Evolutionary conservation across 805 yeast species (phyloP).

Genomic region (Suhomyces sp.): DNA sequence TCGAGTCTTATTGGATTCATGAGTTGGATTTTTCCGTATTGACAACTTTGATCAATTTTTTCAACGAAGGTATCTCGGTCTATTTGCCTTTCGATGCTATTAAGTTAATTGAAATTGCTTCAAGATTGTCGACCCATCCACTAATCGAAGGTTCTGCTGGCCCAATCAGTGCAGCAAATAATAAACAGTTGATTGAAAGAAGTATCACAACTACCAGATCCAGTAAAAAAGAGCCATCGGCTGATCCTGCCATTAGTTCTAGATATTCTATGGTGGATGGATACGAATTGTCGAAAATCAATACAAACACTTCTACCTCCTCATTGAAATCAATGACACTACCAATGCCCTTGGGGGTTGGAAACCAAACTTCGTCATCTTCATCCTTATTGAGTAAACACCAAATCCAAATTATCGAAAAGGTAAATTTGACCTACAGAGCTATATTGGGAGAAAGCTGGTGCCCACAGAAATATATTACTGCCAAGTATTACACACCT

Average conservation of each 20-base stretch:
- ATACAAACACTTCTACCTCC: slow-evolving; percentile 45
- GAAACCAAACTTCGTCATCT: slow-evolving; percentile 40
- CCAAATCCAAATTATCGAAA: slow-evolving; percentile 47
- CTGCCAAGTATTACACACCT: slow-evolving; percentile 28
- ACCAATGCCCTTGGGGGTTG: slow-evolving; percentile 43
- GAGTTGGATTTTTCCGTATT: slow-evolving; percentile 56
- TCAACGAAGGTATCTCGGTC: slow-evolving; percentile 69
- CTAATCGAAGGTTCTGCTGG: slow-evolving; percentile 41
- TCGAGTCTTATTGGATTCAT: slow-evolving; percentile 85
- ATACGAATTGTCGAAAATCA: slow-evolving; percentile 51
- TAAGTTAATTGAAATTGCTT: slow-evolving; percentile 58
- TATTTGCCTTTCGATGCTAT: slow-evolving; percentile 65
- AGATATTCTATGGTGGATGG: slow-evolving; percentile 54
- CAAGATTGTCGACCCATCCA: slow-evolving; percentile 56
- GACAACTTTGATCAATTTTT: slow-evolving; percentile 71
- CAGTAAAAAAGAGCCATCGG: slow-evolving; percentile 34
- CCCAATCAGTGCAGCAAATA: slow-evolving; percentile 4
- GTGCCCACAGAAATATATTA: slow-evolving; percentile 33
- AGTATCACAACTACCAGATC: slow-evolving; percentile 40
- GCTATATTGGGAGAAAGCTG: slow-evolving; percentile 49
- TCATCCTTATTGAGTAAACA: slow-evolving; percentile 35
- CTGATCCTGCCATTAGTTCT: slow-evolving; percentile 11
- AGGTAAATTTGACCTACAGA: slow-evolving; percentile 51
- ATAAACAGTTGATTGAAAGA: slow-evolving; percentile 51
- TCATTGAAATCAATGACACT: slow-evolving; percentile 40